Evolutionary conservation across 2,329 filamentous ascomycete species (phyloP).

Genomic region (Penicillium sp.): DNA sequence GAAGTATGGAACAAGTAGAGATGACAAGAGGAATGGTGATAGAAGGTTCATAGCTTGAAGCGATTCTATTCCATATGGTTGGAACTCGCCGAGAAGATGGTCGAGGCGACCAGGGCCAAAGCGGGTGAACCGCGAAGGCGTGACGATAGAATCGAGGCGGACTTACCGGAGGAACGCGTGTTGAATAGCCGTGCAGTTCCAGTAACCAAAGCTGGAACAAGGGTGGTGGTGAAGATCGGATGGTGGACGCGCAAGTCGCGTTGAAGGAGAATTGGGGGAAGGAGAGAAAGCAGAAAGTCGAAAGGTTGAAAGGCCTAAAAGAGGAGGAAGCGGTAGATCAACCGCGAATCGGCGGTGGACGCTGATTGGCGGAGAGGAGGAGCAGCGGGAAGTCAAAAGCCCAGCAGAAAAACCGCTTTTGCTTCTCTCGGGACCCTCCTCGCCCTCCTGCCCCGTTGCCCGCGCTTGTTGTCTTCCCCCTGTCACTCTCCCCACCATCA

Average conservation of each 20-base stretch:
- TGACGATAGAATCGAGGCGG: slow-evolving; percentile 6
- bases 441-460: slow-evolving; percentile 26
- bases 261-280: slow-evolving; percentile 10
- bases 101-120: slow-evolving; percentile 8
- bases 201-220: neutral
- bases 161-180: slow-evolving; percentile 21
- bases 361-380: slow-evolving; percentile 42
- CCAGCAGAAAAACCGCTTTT: slow-evolving; percentile 19
- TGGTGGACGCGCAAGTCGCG: slow-evolving; percentile 10
- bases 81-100: neutral
- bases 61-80: neutral
- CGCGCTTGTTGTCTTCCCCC: neutral
- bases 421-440: slow-evolving; percentile 32
- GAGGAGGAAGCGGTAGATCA: slow-evolving; percentile 41
- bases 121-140: neutral
- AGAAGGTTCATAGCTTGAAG: neutral
- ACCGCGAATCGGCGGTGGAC: slow-evolving; percentile 26
- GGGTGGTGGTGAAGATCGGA: slow-evolving; percentile 1
- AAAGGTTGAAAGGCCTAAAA: slow-evolving; percentile 18
- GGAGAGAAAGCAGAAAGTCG: slow-evolving; percentile 16
- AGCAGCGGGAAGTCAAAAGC: slow-evolving; percentile 32
- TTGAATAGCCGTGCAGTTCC: neutral
- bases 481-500: slow-evolving; percentile 28
- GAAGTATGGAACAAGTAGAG: neutral
- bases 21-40: neutral